Base-by-base conservation (phyloP, 495 filamentous ascomycete genomes). In the Ramalina intermedia region DNA sequence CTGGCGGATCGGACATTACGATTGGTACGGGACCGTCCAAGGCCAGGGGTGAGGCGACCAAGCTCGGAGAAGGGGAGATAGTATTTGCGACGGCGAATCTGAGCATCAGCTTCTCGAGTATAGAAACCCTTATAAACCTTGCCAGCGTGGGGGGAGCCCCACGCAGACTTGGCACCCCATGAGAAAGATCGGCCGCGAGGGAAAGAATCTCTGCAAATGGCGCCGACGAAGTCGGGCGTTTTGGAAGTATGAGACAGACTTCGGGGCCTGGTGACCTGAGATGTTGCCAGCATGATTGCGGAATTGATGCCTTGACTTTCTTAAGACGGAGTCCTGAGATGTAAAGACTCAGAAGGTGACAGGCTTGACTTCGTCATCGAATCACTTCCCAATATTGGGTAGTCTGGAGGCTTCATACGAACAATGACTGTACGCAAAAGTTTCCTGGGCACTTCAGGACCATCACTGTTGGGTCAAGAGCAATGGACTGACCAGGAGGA, bases 231-330 rank as follows among this genome's bases (percentile, higher is more conserved):
- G 16, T 33, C 18, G 37, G n/a, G 26, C 7, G 24, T 23, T 53
- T 20, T n/a, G 14, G 50, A 29, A 46, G 36, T 33, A 12, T 29
- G 16, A 41, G 46, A 44, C 29, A 43, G 23, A 26, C 33, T 18
- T n/a, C 46, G 46, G 43, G 39, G 39, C 20, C 40, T 37, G n/a
- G 37, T n/a, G 27, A 46, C 17, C 23, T 48, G 47, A 18, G 36
- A 46, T 37, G 51, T 43, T 1, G 51, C 47, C 6, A 53, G 39
- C 55, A 58, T 42, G 47, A 61, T 7, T 4, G 8, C 29, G 12
- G 12, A 33, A 13, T 33, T 33, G 29, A 33, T 33, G 29, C 2
- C 12, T 33, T 33, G 29, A 33, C 12, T 13, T 33, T 33, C 2
- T 11, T 13, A 33, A 33, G 29, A 33, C 12, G 6, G 5, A 13